These are phyloP conservation scores for Epichloe uncinata DNA, from an alignment of 2,329 filamentous ascomycete species.

Conservation along the genomic window DNA sequence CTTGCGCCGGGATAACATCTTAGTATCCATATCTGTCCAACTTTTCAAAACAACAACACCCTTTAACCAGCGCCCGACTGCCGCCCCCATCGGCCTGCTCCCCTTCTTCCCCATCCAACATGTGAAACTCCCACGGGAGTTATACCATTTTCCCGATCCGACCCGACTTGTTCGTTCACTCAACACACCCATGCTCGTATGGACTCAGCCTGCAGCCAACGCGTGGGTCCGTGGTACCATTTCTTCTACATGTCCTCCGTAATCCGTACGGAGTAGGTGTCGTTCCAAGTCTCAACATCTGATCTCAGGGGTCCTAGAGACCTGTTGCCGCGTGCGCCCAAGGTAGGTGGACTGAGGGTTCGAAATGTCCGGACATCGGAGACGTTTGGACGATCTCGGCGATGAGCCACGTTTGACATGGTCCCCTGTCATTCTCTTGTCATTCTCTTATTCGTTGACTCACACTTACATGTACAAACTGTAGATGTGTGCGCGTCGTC, in stretches of 20 bases:
- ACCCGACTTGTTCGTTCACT: neutral
- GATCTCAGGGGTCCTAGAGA: neutral
- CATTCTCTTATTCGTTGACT: no score
- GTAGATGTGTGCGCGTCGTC: no score
- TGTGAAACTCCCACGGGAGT: neutral
- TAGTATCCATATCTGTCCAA: neutral
- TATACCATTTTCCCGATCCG: neutral
- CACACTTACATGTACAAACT: no score
- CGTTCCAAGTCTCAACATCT: neutral
- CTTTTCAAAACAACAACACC: neutral
- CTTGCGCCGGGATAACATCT: no score
- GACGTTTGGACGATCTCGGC: neutral
- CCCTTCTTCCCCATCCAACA: neutral
- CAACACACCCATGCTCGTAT: neutral
- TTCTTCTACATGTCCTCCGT: no score
- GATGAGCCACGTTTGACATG: neutral
- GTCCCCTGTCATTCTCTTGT: no score
- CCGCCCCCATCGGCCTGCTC: neutral
- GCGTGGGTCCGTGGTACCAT: no score
- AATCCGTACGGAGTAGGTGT: neutral
- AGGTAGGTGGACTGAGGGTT: neutral
- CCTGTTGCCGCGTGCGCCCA: neutral
- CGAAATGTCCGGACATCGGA: neutral
- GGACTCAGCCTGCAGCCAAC: no score
- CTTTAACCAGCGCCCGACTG: neutral